Evolutionary conservation across 2,329 filamentous ascomycete genomes (phyloP).

Genomic region (Xylaria arbuscula): DNA sequence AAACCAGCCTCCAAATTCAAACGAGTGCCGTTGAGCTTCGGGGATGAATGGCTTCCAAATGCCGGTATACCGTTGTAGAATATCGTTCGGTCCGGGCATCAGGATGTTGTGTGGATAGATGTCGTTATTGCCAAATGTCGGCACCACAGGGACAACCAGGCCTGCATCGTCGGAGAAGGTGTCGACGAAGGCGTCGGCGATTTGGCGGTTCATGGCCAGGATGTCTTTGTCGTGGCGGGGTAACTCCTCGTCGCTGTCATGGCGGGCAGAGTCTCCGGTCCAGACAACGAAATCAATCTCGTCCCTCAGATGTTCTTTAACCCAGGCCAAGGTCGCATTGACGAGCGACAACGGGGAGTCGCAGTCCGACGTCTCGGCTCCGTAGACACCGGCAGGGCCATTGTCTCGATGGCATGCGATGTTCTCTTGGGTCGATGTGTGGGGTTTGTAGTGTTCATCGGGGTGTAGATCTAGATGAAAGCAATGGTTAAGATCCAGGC

Average conservation of each 20-base stretch:
- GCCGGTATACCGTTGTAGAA: constrained; percentile 79
- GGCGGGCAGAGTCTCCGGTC: constrained; percentile 90
- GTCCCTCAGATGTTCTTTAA: constrained; percentile 79
- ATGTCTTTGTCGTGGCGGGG: constrained; percentile 82
- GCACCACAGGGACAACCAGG: constrained; percentile 82
- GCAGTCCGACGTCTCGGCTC: constrained; percentile 88
- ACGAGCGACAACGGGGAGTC: constrained; percentile 84
- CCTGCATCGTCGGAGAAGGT: constrained; percentile 73
- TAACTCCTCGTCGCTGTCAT: constrained; percentile 85
- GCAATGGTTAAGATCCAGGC: constrained; percentile 25
- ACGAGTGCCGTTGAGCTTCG: constrained; percentile 89
- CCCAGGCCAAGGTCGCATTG: constrained; percentile 92
- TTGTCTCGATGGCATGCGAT: constrained; percentile 82
- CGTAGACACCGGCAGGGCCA: constrained; percentile 82
- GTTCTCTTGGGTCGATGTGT: constrained; percentile 75
- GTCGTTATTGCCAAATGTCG: constrained; percentile 96
- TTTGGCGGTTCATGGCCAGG: constrained; percentile 77
- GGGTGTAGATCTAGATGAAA: constrained; percentile 83
- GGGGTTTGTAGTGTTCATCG: constrained; percentile 85
- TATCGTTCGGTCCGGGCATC: constrained; percentile 83
- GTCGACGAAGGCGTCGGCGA: constrained; percentile 81
- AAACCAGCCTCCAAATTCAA: constrained; percentile 94
- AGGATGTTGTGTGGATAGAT: constrained; percentile 98
- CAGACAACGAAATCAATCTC: constrained; percentile 89
- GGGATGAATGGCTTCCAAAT: constrained; percentile 92